Evolutionary conservation across 108 stramenopile species (phyloP).

Genomic region (Chaetoceros tenuissimus): DNA sequence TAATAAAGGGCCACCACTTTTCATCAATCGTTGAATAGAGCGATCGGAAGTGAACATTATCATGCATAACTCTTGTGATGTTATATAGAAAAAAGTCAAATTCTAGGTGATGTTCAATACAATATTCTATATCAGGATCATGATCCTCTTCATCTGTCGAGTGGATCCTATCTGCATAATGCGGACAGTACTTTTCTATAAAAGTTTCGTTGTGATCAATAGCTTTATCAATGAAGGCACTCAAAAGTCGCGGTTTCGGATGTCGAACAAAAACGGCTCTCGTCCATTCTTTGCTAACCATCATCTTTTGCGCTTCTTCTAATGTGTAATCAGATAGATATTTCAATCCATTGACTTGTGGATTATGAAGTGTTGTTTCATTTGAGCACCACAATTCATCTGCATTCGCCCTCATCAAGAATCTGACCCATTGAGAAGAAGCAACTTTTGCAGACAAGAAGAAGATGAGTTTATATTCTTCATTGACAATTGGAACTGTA

Average conservation of each 20-base stretch:
- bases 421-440: background rate
- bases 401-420: background rate
- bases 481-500: slow-evolving; percentile 33
- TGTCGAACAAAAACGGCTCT: slow-evolving; percentile 63
- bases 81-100: too few species aligned
- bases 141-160: background rate
- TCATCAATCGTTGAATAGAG: too few species aligned
- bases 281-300: slow-evolving; percentile 44
- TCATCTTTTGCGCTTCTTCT: slow-evolving; percentile 38
- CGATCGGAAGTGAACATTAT: too few species aligned
- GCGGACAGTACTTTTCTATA: background rate
- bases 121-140: background rate
- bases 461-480: slow-evolving; percentile 36
- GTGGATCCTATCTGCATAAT: background rate
- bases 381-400: slow-evolving; percentile 22
- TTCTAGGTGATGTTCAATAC: too few species aligned
- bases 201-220: background rate
- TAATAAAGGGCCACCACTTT: slow-evolving; percentile 21
- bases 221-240: slow-evolving; percentile 50
- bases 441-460: slow-evolving; percentile 36
- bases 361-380: slow-evolving; percentile 18
- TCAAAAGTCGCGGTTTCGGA: slow-evolving; percentile 47
- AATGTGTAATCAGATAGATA: slow-evolving; percentile 38
- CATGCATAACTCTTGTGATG: too few species aligned
- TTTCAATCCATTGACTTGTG: slow-evolving; percentile 33